Conservation (phyloP, 2,329 filamentous ascomycete species). For the Ceratocystis ficicola region DNA sequence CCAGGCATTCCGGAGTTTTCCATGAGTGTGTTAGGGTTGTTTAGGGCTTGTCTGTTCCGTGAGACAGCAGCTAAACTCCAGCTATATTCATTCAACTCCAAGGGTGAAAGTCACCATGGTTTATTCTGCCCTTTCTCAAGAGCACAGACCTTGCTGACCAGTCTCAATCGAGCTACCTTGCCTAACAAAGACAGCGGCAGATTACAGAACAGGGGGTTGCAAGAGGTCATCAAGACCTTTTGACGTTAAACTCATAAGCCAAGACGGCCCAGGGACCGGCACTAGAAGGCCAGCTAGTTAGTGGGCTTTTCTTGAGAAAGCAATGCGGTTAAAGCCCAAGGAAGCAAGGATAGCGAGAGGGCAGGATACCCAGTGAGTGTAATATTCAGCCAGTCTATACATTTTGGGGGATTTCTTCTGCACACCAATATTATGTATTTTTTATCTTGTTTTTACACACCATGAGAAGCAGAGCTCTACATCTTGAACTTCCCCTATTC, state of each 20-base stretch:
- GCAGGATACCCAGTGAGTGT: background rate
- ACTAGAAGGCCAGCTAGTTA: slow-evolving; percentile 1
- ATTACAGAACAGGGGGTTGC: background rate
- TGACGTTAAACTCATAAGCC: slow-evolving; percentile 12
- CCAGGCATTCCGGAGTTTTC: too few relatives aligned
- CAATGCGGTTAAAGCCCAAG: too few relatives aligned
- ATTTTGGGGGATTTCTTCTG: background rate
- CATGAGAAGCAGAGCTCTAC: background rate
- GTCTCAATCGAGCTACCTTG: background rate
- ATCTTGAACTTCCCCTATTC: background rate
- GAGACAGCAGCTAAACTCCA: too few relatives aligned
- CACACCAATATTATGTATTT: background rate
- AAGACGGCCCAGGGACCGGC: slow-evolving; percentile 5
- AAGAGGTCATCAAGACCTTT: slow-evolving; percentile 12
- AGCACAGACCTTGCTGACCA: background rate
- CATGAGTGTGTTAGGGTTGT: too few relatives aligned
- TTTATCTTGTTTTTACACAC: background rate
- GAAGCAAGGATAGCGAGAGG: too few relatives aligned
- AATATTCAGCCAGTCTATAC: background rate
- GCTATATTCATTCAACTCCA: too few relatives aligned
- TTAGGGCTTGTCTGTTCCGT: too few relatives aligned
- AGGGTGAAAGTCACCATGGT: too few relatives aligned
- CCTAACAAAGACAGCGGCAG: slow-evolving; percentile 10
- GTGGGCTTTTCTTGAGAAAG: background rate
- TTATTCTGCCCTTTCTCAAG: background rate